Evolutionary conservation across 768 basidiomycete genomes (phyloP).

Genomic region (Trametes meyenii): DNA sequence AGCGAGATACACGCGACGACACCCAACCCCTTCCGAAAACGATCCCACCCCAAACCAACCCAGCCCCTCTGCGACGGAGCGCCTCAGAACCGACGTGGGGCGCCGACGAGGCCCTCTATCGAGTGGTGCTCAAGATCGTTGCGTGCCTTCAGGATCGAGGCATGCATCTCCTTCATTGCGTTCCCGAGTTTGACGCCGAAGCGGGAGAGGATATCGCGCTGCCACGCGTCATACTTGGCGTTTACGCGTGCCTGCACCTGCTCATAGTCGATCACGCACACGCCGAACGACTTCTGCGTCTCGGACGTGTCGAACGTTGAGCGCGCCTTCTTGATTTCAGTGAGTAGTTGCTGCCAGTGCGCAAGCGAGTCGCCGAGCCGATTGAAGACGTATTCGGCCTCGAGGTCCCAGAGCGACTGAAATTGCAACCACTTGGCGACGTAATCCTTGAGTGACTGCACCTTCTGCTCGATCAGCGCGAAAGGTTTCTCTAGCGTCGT

Average conservation of each 20-base stretch:
- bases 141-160: constrained; percentile 87
- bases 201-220: constrained; percentile 88
- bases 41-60: background rate
- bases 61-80: background rate
- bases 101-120: constrained; percentile 84
- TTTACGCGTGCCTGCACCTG: constrained; percentile 97
- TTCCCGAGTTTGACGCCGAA: constrained; percentile 93
- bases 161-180: constrained; percentile 98
- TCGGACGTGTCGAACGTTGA: constrained; percentile 97
- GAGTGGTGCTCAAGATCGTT: constrained; percentile 96
- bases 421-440: constrained; percentile 98
- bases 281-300: constrained; percentile 88
- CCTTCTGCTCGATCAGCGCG: constrained; percentile 82
- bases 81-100: constrained; percentile 40
- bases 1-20: constrained; percentile 15
- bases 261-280: constrained; percentile 95
- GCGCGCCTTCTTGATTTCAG: constrained; percentile 95
- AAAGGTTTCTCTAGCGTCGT: constrained; percentile 81
- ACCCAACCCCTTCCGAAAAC: constrained; percentile 7
- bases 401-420: constrained; percentile 98
- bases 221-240: constrained; percentile 98
- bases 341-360: constrained; percentile 93
- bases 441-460: constrained; percentile 85
- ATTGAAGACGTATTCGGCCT: constrained; percentile 95
- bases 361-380: constrained; percentile 92